A percentile compares a stretch with the other conserved stretches of the same genome.
Conservation (phyloP, 2,329 filamentous ascomycete species). For the Eutypella sp. region DNA sequence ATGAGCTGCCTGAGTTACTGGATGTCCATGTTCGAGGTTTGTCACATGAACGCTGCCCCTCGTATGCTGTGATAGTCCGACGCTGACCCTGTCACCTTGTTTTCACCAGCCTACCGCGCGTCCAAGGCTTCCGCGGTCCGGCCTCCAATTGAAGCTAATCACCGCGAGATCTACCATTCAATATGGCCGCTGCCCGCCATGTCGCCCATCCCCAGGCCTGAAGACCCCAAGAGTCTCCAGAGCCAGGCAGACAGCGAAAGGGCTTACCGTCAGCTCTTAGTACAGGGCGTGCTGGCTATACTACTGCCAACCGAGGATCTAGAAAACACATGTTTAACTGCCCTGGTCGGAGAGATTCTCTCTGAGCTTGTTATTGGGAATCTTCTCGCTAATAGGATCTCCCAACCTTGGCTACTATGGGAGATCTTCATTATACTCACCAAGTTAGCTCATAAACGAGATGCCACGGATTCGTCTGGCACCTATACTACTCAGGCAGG, state of each 20-base stretch:
- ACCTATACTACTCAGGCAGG: slow-evolving; percentile 3
- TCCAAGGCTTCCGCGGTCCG: slow-evolving; percentile 55
- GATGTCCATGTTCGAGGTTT: slow-evolving; percentile 75
- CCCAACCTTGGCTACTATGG: slow-evolving; percentile 85
- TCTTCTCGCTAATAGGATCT: slow-evolving; percentile 71
- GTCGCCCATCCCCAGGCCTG: slow-evolving; percentile 64
- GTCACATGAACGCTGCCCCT: too few relatives aligned
- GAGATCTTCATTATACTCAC: slow-evolving; percentile 72
- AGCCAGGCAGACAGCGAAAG: slow-evolving; percentile 73
- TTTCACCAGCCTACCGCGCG: slow-evolving; percentile 76
- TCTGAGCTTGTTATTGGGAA: slow-evolving; percentile 87
- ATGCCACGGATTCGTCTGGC: slow-evolving; percentile 9
- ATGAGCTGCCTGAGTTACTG: slow-evolving; percentile 80
- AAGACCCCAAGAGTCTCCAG: slow-evolving; percentile 43
- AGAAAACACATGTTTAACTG: slow-evolving; percentile 77
- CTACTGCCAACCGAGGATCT: slow-evolving; percentile 90
- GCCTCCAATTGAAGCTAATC: slow-evolving; percentile 55
- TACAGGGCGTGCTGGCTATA: slow-evolving; percentile 73
- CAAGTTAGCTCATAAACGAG: slow-evolving; percentile 31
- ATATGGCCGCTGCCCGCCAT: slow-evolving; percentile 77
- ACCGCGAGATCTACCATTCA: slow-evolving; percentile 74
- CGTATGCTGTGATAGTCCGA: too few relatives aligned
- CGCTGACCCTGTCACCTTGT: slow-evolving; percentile 14
- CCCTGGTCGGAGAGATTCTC: slow-evolving; percentile 80
- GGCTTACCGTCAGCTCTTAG: slow-evolving; percentile 82